Evolutionary conservation across 495 filamentous ascomycete genomes (phyloP).

Genomic region (Penicillium mononematosum): DNA sequence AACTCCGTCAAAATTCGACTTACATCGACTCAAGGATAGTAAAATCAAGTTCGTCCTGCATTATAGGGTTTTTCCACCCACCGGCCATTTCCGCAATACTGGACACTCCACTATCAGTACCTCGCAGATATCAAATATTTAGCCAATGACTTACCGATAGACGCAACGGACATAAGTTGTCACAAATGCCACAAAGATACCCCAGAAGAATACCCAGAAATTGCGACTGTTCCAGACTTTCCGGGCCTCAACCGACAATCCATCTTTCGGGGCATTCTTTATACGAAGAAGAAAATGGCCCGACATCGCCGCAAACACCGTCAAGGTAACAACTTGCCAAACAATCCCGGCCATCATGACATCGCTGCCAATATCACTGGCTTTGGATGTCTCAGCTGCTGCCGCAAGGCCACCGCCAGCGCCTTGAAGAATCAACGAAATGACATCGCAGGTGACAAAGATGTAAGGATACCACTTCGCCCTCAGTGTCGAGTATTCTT

Average conservation of each 20-base stretch:
- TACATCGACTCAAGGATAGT: background rate
- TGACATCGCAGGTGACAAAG: constrained; percentile 1
- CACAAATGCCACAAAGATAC: background rate
- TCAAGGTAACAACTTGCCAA: background rate
- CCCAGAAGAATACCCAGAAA: background rate
- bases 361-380: background rate
- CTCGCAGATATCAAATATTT: background rate
- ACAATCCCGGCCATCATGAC: background rate
- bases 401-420: background rate
- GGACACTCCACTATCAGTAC: background rate
- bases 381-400: background rate
- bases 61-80: background rate
- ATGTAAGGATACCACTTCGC: constrained; percentile 2
- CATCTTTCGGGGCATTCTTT: background rate
- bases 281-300: background rate
- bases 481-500: background rate
- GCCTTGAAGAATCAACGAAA: background rate
- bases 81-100: background rate
- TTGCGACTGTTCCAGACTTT: background rate
- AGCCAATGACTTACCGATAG: background rate
- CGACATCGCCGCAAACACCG: background rate
- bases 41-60: background rate
- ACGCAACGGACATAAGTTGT: background rate
- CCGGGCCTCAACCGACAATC: background rate
- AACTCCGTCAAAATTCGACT: background rate